Percentiles rank a stretch among this genome's conserved stretches.
phyloP scores from a whole-genome alignment of 768 basidiomycete genomes.

The Leccinum incarnatum region DNA sequence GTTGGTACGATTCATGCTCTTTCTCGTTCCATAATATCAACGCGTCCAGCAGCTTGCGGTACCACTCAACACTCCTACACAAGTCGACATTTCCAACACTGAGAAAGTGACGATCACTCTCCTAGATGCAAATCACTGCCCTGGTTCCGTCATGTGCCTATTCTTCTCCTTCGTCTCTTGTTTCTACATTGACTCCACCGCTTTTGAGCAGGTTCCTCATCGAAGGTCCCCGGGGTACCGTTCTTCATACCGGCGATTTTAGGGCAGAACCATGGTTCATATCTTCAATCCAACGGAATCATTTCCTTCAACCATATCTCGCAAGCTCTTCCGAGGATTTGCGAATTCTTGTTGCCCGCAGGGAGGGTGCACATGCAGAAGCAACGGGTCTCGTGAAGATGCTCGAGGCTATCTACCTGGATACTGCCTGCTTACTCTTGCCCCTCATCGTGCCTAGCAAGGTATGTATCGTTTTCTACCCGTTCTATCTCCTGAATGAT shows the following conservation, averaged over 20 bases:
- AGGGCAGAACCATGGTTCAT: slow-evolving; percentile 85
- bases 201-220: slow-evolving; percentile 71
- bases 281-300: slow-evolving; percentile 62
- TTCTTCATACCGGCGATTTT: slow-evolving; percentile 93
- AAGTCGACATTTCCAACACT: slow-evolving; percentile 52
- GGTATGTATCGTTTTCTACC: slow-evolving; percentile 30
- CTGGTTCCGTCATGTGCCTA: slow-evolving; percentile 86
- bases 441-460: slow-evolving; percentile 56
- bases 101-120: slow-evolving; percentile 72
- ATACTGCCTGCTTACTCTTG: slow-evolving; percentile 69
- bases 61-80: slow-evolving; percentile 62
- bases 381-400: slow-evolving; percentile 38
- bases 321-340: slow-evolving; percentile 30
- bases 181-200: not conserved
- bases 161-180: not conserved
- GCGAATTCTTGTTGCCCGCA: slow-evolving; percentile 25
- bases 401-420: slow-evolving; percentile 78
- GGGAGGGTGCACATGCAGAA: slow-evolving; percentile 22
- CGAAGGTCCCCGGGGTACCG: slow-evolving; percentile 61
- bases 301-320: slow-evolving; percentile 71
- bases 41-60: slow-evolving; percentile 46
- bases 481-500: not conserved
- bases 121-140: slow-evolving; percentile 93
- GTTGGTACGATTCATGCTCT: slow-evolving; percentile 9
- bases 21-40: not conserved